Evolutionary conservation across 768 basidiomycete species (phyloP).

Genomic region (Leccinum ochraceum): DNA sequence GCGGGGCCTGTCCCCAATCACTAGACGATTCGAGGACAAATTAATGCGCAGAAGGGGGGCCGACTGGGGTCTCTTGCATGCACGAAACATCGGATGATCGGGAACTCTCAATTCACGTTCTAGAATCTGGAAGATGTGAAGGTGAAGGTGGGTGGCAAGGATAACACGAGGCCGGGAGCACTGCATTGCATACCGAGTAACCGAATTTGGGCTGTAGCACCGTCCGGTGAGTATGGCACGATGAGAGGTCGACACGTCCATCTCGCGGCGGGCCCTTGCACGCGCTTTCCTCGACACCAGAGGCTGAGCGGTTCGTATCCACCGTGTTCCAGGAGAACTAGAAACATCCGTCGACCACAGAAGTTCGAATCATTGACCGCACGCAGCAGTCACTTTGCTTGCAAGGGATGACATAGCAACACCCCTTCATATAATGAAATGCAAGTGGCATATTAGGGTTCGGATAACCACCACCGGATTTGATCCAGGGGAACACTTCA

Average conservation of each 20-base stretch:
- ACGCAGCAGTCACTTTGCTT: slow-evolving; percentile 13
- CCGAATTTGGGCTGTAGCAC: slow-evolving; percentile 18
- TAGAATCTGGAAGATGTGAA: slow-evolving; percentile 23
- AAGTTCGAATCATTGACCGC: slow-evolving; percentile 8
- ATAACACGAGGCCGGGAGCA: slow-evolving; percentile 32
- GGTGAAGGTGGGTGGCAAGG: slow-evolving; percentile 28
- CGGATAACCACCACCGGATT: slow-evolving; percentile 19
- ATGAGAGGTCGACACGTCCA: slow-evolving; percentile 20
- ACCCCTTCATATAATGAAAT: slow-evolving; percentile 24
- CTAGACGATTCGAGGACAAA: background rate
- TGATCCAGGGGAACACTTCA: slow-evolving; percentile 14
- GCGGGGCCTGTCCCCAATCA: slow-evolving; percentile 1
- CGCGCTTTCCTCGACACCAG: slow-evolving; percentile 17
- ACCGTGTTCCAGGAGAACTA: slow-evolving; percentile 16
- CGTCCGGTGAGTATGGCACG: slow-evolving; percentile 11
- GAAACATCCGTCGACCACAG: slow-evolving; percentile 10
- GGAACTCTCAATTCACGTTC: slow-evolving; percentile 22
- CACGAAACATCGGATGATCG: slow-evolving; percentile 24
- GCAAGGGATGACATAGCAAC: slow-evolving; percentile 12
- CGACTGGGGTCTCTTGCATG: slow-evolving; percentile 22
- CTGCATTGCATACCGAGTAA: slow-evolving; percentile 17
- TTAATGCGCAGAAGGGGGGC: slow-evolving; percentile 2
- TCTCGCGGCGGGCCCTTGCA: slow-evolving; percentile 14
- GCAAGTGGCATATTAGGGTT: slow-evolving; percentile 24
- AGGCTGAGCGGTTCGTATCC: slow-evolving; percentile 5